A percentile compares a stretch with the other conserved stretches of the same genome.
phyloP scores from a whole-genome alignment of 2,329 filamentous ascomycete genomes.

The Claviceps sp. region DNA sequence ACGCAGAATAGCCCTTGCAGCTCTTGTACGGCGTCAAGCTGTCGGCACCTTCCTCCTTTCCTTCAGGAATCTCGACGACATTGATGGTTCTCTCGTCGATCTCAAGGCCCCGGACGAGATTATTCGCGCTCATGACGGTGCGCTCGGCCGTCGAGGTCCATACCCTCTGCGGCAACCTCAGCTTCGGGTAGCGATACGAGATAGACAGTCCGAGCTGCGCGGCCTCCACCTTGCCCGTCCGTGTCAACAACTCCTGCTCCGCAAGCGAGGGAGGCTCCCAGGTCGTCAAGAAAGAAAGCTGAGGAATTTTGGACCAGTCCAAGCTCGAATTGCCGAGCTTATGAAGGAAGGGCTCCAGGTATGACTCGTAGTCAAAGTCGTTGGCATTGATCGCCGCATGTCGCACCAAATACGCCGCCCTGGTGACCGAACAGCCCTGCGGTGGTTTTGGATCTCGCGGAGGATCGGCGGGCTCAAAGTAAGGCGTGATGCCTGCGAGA shows the following conservation, averaged over 20 bases:
- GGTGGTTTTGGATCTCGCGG: constrained; percentile 21
- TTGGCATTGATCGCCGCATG: constrained; percentile 49
- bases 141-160: constrained; percentile 53
- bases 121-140: constrained; percentile 43
- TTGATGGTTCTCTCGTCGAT: constrained; percentile 38
- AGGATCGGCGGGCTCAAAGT: constrained; percentile 41
- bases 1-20: constrained; percentile 48
- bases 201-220: constrained; percentile 44
- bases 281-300: constrained; percentile 39
- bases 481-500: constrained; percentile 41
- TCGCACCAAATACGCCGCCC: constrained; percentile 42
- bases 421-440: constrained; percentile 34
- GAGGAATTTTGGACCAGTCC: constrained; percentile 42
- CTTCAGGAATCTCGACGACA: constrained; percentile 42
- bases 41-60: constrained; percentile 42
- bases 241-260: constrained; percentile 45
- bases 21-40: constrained; percentile 50
- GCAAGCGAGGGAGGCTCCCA: constrained; percentile 45
- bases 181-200: constrained; percentile 39
- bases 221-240: constrained; percentile 47
- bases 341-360: constrained; percentile 40
- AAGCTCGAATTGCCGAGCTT: constrained; percentile 47
- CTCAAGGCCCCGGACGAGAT: constrained; percentile 44
- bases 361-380: constrained; percentile 43
- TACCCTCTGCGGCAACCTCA: constrained; percentile 38